phyloP scores from a whole-genome alignment of 306 rosid genomes.

The Cyclanthera cordifolia region DNA sequence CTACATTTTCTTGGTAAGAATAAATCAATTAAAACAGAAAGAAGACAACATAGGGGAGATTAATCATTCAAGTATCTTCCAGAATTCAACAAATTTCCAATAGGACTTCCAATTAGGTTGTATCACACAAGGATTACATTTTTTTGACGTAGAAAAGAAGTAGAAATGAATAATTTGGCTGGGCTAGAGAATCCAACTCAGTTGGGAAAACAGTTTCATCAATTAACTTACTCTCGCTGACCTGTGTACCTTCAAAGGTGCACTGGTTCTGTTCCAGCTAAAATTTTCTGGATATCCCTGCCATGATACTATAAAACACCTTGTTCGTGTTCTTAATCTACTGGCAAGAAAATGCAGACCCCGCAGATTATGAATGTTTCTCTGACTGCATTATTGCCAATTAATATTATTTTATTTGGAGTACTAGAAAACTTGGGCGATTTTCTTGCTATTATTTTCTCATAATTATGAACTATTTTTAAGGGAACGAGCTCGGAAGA shows the following conservation, averaged over 20 bases:
- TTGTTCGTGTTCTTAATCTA: too few relatives aligned
- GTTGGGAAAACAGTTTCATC: background rate
- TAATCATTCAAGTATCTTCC: background rate
- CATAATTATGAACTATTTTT: slow-evolving; percentile 12
- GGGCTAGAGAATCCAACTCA: background rate
- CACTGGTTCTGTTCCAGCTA: too few relatives aligned
- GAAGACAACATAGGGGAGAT: background rate
- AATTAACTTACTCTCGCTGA: too few relatives aligned
- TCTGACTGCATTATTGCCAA: background rate
- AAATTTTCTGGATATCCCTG: too few relatives aligned
- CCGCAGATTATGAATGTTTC: too few relatives aligned
- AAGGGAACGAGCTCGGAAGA: slow-evolving; percentile 97
- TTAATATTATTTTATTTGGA: slow-evolving; percentile 3
- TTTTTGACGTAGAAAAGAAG: background rate
- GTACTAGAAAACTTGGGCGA: slow-evolving; percentile 2
- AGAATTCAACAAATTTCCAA: background rate
- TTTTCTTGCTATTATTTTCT: slow-evolving; percentile 4
- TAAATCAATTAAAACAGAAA: background rate
- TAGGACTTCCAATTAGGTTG: background rate
- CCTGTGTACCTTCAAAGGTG: too few relatives aligned
- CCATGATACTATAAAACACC: too few relatives aligned
- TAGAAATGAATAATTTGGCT: background rate
- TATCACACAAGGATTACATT: background rate
- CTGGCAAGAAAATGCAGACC: background rate
- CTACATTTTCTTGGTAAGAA: background rate